Conservation (phyloP, 257 asterid species). For the Scutellaria barbata region DNA sequence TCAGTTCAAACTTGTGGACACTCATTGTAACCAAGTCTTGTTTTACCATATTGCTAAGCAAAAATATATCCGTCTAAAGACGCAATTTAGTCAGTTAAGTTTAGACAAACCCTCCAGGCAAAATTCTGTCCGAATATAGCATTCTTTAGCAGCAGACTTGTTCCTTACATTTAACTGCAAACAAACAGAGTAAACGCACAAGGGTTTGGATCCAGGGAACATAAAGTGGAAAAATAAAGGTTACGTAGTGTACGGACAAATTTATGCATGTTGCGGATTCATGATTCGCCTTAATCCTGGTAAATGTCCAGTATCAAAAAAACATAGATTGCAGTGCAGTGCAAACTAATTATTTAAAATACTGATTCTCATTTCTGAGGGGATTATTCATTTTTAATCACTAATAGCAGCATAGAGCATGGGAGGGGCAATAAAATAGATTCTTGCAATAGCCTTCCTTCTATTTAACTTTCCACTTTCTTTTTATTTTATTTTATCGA, state of each 20-base stretch:
- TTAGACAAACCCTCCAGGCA: conserved; percentile 83
- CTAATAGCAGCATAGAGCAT: conserved; percentile 23
- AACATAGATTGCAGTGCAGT: neutral
- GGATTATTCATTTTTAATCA: conserved; percentile 2
- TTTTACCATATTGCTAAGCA: conserved; percentile 18
- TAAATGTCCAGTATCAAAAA: conserved; percentile 8
- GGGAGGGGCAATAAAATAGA: neutral
- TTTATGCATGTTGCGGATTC: conserved; percentile 11
- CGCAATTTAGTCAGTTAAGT: conserved; percentile 27
- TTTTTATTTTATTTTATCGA: neutral
- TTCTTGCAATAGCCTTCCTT: neutral
- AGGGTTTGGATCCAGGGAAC: conserved; percentile 29
- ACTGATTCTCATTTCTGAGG: neutral
- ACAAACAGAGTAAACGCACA: conserved; percentile 34
- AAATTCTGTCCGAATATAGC: conserved; percentile 81
- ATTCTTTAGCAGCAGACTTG: conserved; percentile 96
- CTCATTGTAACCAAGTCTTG: conserved; percentile 17
- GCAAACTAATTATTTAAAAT: neutral
- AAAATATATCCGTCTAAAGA: conserved; percentile 23
- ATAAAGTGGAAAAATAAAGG: neutral
- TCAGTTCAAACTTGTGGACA: conserved; percentile 19
- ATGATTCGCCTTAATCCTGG: conserved; percentile 21
- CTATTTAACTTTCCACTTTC: conserved; percentile 16
- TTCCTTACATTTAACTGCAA: conserved; percentile 86
- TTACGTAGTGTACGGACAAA: neutral